These are phyloP conservation scores for Stevia rebaudiana DNA, from an alignment of 140 eudicot species.

Conservation along the genomic window DNA sequence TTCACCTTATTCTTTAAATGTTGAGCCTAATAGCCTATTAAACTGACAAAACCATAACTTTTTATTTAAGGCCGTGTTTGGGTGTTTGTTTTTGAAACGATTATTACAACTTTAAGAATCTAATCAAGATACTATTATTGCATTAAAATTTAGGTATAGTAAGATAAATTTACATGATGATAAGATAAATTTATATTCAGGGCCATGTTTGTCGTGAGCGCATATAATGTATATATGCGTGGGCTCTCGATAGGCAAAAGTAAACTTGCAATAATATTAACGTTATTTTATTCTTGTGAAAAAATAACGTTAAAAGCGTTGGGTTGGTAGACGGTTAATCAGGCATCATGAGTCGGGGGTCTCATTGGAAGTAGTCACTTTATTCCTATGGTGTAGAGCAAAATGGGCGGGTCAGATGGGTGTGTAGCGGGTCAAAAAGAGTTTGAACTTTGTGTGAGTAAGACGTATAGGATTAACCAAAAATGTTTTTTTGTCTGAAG, in stretches of 20 bases:
- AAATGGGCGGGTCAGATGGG: not conserved
- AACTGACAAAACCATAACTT: not conserved
- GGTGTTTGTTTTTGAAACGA: not conserved
- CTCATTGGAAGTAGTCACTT: too few relatives aligned
- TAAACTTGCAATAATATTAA: too few relatives aligned
- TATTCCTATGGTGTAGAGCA: not conserved
- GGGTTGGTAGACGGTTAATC: too few relatives aligned
- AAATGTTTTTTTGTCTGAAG: not conserved
- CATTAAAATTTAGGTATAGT: not conserved
- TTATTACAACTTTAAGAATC: conserved; percentile 1
- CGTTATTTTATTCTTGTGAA: too few relatives aligned
- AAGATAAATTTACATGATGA: not conserved
- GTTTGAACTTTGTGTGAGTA: not conserved
- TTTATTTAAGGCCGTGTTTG: not conserved
- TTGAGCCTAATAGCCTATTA: not conserved
- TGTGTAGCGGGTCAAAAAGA: not conserved
- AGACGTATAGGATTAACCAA: not conserved
- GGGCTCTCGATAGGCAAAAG: too few relatives aligned
- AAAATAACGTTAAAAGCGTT: too few relatives aligned
- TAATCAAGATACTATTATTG: not conserved
- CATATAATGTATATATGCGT: too few relatives aligned
- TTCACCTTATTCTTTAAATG: not conserved
- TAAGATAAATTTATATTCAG: too few relatives aligned
- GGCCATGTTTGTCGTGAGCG: too few relatives aligned
- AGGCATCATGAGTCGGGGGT: too few relatives aligned